Evolutionary conservation across 2,329 filamentous ascomycete genomes (phyloP).

Genomic region (Fusarium falciforme): DNA sequence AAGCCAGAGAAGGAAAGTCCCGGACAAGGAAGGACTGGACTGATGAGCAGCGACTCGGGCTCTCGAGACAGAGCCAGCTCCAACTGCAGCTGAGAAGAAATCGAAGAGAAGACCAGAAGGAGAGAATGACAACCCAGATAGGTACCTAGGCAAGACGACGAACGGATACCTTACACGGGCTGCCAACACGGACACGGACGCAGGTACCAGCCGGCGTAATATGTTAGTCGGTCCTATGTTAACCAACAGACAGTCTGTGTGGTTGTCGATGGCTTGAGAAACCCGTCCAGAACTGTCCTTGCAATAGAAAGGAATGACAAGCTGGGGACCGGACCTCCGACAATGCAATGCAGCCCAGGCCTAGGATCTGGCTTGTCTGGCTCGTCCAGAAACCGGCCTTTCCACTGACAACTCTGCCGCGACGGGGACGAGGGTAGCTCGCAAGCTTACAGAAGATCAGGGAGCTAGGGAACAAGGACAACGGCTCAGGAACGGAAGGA

Average conservation of each 20-base stretch:
- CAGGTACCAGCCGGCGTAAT: constrained; percentile 34
- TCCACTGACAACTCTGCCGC: constrained; percentile 20
- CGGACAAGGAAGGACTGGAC: constrained; percentile 5
- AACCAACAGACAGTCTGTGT: constrained; percentile 10
- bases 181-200: constrained; percentile 23
- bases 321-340: constrained; percentile 1
- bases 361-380: constrained; percentile 15
- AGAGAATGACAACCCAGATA: constrained; percentile 8
- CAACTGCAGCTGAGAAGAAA: background rate
- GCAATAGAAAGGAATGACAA: constrained; percentile 29
- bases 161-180: background rate
- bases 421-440: constrained; percentile 27
- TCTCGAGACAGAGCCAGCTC: background rate
- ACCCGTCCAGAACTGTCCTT: constrained; percentile 13
- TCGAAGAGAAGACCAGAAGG: background rate
- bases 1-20: constrained; percentile 18
- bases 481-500: constrained; percentile 22
- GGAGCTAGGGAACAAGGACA: constrained; percentile 30
- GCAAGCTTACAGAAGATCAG: constrained; percentile 15
- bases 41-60: background rate
- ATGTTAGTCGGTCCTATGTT: constrained; percentile 20
- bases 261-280: constrained; percentile 15
- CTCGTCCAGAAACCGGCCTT: constrained; percentile 9
- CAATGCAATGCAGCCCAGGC: background rate
- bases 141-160: background rate